Evolutionary conservation across 139 green algal species (phyloP).

Genomic region (Picochlorum sp.): DNA sequence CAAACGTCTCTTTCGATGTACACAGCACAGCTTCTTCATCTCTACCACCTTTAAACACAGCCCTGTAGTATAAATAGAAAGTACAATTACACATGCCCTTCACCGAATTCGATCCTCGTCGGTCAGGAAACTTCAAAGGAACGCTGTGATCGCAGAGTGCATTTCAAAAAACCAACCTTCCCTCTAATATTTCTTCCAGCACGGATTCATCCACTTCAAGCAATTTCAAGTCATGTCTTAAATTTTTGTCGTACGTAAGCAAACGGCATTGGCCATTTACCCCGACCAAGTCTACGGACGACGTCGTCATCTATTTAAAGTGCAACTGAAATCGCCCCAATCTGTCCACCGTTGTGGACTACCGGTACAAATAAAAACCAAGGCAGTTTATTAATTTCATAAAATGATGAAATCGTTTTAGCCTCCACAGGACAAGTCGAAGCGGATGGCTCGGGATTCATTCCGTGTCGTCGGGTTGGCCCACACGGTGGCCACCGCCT

Average conservation of each 20-base stretch:
- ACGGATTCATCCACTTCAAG: conserved; percentile 15
- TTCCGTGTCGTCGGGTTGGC: too few species aligned
- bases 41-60: conserved; percentile 18
- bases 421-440: too few species aligned
- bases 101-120: background rate
- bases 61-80: conserved; percentile 1
- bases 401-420: too few species aligned
- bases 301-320: too few species aligned
- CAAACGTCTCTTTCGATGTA: conserved; percentile 14
- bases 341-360: too few species aligned
- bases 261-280: conserved; percentile 3
- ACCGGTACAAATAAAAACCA: too few species aligned
- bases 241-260: conserved; percentile 1
- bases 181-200: conserved; percentile 14
- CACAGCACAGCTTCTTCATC: conserved; percentile 33
- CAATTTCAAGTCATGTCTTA: conserved; percentile 15
- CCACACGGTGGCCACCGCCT: too few species aligned
- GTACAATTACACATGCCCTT: background rate
- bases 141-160: background rate
- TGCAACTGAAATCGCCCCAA: too few species aligned
- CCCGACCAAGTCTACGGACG: too few species aligned
- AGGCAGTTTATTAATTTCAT: too few species aligned
- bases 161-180: conserved; percentile 1
- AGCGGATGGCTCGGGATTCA: too few species aligned
- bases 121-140: background rate